Conservation (phyloP, 164 flowering plant genomes). For the Vitis rupestris region DNA sequence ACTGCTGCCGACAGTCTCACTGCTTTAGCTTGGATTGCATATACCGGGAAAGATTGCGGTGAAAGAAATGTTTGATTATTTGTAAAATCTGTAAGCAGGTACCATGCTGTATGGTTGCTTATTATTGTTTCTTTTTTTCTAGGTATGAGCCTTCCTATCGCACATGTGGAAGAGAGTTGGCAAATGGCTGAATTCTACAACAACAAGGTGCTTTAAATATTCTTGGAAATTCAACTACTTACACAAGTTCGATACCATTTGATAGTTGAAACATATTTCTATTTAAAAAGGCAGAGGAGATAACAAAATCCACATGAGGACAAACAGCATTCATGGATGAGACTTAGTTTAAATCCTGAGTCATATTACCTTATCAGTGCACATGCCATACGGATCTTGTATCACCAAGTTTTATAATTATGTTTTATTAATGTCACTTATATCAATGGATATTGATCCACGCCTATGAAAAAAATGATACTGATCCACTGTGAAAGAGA, state of each 20-base stretch:
- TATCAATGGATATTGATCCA: too few relatives aligned
- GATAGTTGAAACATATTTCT: too few relatives aligned
- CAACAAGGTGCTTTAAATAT: conserved; percentile 59
- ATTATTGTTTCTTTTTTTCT: conserved; percentile 9
- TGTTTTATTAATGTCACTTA: too few relatives aligned
- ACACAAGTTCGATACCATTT: too few relatives aligned
- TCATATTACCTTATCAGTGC: too few relatives aligned
- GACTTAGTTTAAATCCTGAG: too few relatives aligned
- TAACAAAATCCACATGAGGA: neutral
- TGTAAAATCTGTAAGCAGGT: neutral
- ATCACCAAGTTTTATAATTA: too few relatives aligned
- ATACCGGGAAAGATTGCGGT: conserved; percentile 95
- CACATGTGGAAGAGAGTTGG: conserved; percentile 99
- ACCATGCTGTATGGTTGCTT: neutral
- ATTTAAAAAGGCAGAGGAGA: neutral
- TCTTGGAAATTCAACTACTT: neutral
- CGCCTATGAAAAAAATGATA: neutral
- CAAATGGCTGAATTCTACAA: conserved; percentile 95
- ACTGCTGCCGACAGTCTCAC: conserved; percentile 78
- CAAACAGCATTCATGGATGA: too few relatives aligned
- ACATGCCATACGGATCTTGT: too few relatives aligned
- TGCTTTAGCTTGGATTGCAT: conserved; percentile 98
- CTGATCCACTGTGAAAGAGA: neutral
- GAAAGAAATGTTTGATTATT: conserved; percentile 13
- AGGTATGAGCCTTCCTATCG: conserved; percentile 99